Percentiles rank a stretch among this genome's conserved stretches.
Evolutionary conservation across 2,329 filamentous ascomycete species (phyloP).

Genomic region (Venturia effusa): DNA sequence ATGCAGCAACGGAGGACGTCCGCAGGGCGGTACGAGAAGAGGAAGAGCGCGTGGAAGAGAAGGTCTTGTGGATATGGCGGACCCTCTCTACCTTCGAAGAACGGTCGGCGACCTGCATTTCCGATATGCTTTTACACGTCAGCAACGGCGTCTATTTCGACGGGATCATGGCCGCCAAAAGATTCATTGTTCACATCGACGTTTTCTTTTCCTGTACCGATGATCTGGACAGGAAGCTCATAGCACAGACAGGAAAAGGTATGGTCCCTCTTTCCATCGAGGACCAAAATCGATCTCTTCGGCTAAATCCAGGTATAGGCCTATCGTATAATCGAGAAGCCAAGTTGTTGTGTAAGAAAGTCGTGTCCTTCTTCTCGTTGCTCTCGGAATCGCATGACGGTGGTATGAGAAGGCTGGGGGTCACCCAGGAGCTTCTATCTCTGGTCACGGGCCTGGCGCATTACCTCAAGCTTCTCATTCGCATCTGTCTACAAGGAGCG

Average conservation of each 20-base stretch:
- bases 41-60: constrained; percentile 93
- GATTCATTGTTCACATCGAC: constrained; percentile 93
- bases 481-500: constrained; percentile 90
- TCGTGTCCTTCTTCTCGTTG: constrained; percentile 93
- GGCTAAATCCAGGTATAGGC: constrained; percentile 37
- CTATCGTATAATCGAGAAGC: constrained; percentile 88
- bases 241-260: constrained; percentile 64
- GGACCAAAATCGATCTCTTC: constrained; percentile 3
- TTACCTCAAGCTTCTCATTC: constrained; percentile 93
- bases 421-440: constrained; percentile 96
- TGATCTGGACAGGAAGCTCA: constrained; percentile 65
- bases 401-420: constrained; percentile 79
- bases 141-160: constrained; percentile 96
- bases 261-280: constrained; percentile 21
- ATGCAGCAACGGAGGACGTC: constrained; percentile 50
- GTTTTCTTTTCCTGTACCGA: constrained; percentile 85
- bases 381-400: constrained; percentile 91
- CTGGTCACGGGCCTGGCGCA: constrained; percentile 92
- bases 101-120: constrained; percentile 94
- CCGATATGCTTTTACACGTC: constrained; percentile 96
- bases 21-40: constrained; percentile 69
- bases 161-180: constrained; percentile 86
- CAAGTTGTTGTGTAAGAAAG: constrained; percentile 99
- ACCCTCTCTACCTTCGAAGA: constrained; percentile 95
- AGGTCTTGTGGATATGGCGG: constrained; percentile 97